Evolutionary conservation across 1,284 basidiomycete species (phyloP), one percentile per base, ranked within the genome.

Genomic region (Cutaneotrichosporon sp.): DNA sequence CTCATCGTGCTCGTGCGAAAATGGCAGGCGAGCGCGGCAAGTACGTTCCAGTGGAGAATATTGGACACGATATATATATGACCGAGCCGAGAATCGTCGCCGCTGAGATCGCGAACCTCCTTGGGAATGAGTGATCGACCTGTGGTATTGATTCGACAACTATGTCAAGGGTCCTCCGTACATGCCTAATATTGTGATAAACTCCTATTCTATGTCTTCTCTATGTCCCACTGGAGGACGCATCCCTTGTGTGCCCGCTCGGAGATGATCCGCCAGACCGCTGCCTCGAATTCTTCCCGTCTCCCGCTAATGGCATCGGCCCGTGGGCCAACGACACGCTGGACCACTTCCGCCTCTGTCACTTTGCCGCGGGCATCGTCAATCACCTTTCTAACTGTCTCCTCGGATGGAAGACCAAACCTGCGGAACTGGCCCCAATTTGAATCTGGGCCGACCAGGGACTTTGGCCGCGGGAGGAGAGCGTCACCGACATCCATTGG

Each of bases 81-180:
- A 43, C 19, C 11, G 49, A 50, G 41, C 49, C 49, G 33, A 33
- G 34, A 19, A 32, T 50, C 3, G 32, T 50, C 12, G 49, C 49
- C 6, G 16, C 17, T 11, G 49, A 44, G 41, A 37, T 42, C 25
- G 37, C 82, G 79, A 10, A 78, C 69, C 51, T 89, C 81, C 20
- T 81, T 38, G 9, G 17, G 20, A 22, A 44, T 22, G 29, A 31
- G 29, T 31, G 29, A 31, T n/a, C n/a, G n/a, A n/a, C n/a, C n/a
- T n/a, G n/a, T n/a, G n/a, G n/a, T n/a, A n/a, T n/a, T n/a, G n/a
- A n/a, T n/a, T n/a, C n/a, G n/a, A n/a, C n/a, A n/a, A n/a, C n/a
- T n/a, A n/a, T n/a, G n/a, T n/a, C n/a, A n/a, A n/a, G n/a, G n/a
- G n/a, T n/a, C n/a, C n/a, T n/a, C n/a, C n/a, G n/a, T n/a, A n/a